A percentile compares a stretch with the other conserved stretches of the same genome.
Conservation (phyloP, 257 asterid species). For the Marsdenia floribunda region DNA sequence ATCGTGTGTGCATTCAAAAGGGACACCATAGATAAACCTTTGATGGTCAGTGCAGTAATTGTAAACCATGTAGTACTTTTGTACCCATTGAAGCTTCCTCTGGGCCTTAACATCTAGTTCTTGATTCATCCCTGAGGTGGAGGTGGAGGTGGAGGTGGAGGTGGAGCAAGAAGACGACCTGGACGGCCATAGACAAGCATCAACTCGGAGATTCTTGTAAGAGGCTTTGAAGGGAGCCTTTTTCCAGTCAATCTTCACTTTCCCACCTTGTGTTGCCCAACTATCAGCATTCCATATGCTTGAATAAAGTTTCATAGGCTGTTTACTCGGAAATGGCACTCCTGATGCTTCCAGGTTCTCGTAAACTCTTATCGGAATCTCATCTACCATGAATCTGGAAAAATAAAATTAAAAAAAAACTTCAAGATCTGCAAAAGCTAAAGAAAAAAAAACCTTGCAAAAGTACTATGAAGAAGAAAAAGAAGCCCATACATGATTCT, state of each 20-base stretch:
- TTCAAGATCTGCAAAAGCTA: not conserved
- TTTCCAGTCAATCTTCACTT: slow-evolving; percentile 27
- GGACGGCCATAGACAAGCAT: slow-evolving; percentile 20
- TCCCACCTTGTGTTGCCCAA: slow-evolving; percentile 37
- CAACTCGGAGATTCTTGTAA: slow-evolving; percentile 14
- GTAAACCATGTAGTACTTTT: slow-evolving; percentile 33
- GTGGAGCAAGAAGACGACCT: not conserved
- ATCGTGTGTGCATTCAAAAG: slow-evolving; percentile 30
- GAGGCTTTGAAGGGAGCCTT: slow-evolving; percentile 31
- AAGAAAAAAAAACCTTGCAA: no score
- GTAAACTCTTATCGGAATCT: slow-evolving; percentile 29
- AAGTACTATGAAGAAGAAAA: not conserved
- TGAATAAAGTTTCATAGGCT: slow-evolving; percentile 27
- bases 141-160: not conserved
- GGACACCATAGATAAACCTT: slow-evolving; percentile 25
- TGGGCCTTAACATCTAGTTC: slow-evolving; percentile 9
- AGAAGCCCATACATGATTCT: slow-evolving; percentile 21
- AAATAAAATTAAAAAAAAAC: not conserved
- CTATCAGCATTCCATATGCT: slow-evolving; percentile 35
- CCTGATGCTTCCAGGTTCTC: slow-evolving; percentile 19
- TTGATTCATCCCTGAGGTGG: slow-evolving; percentile 14
- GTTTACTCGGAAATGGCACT: slow-evolving; percentile 24
- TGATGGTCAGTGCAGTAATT: slow-evolving; percentile 29
- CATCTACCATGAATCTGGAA: slow-evolving; percentile 32
- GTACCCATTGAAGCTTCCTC: slow-evolving; percentile 32